Conservation (phyloP, 179 eudicot species). For the Nepenthes alata region DNA sequence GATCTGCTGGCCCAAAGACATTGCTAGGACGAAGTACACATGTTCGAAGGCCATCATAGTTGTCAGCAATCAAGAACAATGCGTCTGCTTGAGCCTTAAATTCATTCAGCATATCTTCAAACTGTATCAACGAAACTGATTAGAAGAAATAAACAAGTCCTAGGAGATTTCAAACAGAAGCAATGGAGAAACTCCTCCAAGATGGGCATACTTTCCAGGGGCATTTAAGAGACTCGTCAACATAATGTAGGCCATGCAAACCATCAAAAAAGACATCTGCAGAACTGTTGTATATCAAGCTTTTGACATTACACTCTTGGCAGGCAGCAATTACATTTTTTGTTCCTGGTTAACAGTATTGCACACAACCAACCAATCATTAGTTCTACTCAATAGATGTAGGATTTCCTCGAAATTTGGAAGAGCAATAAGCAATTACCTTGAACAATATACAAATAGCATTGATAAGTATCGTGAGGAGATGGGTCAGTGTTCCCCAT, state of each 20-base stretch:
- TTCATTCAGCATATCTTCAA: slow-evolving; percentile 48
- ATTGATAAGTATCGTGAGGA: slow-evolving; percentile 31
- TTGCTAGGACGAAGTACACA: slow-evolving; percentile 86
- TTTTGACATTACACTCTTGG: slow-evolving; percentile 62
- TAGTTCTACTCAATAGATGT: not conserved
- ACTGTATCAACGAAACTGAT: slow-evolving; percentile 29
- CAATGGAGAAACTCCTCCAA: not conserved
- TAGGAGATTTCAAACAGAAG: slow-evolving; percentile 2
- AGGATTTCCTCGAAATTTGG: not conserved
- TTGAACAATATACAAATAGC: slow-evolving; percentile 64
- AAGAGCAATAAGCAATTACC: slow-evolving; percentile 29
- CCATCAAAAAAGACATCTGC: slow-evolving; percentile 71
- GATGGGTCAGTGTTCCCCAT: slow-evolving; percentile 22
- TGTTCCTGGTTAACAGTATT: slow-evolving; percentile 39
- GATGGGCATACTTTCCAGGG: slow-evolving; percentile 49
- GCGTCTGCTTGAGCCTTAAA: slow-evolving; percentile 91
- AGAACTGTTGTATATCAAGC: slow-evolving; percentile 64
- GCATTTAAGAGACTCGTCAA: slow-evolving; percentile 64
- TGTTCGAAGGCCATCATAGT: slow-evolving; percentile 55
- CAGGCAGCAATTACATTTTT: slow-evolving; percentile 81
- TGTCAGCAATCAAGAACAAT: slow-evolving; percentile 54
- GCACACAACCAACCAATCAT: not conserved
- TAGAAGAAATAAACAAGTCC: slow-evolving; percentile 6
- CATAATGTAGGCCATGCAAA: slow-evolving; percentile 39
- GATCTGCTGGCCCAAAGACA: slow-evolving; percentile 89